A percentile compares a stretch with the other conserved stretches of the same genome.
Evolutionary conservation across 345 rosid species (phyloP).

Genomic region (Nephelium lappaceum): DNA sequence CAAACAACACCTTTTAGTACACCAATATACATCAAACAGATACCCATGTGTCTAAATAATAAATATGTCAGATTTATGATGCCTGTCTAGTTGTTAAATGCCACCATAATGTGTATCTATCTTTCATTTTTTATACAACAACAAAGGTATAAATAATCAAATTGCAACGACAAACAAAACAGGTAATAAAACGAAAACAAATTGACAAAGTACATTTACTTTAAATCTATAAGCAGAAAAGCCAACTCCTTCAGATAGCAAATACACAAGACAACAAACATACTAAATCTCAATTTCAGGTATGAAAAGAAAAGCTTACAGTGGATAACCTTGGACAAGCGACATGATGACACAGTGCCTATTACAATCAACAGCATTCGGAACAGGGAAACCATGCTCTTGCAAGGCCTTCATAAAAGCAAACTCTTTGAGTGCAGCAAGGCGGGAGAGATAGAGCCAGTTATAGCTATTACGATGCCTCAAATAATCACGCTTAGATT

Average conservation of each 20-base stretch:
- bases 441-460: constrained; percentile 90
- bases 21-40: background rate
- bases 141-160: background rate
- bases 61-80: background rate
- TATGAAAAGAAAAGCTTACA: constrained; percentile 50
- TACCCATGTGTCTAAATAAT: background rate
- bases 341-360: constrained; percentile 97
- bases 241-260: background rate
- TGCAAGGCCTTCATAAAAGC: constrained; percentile 96
- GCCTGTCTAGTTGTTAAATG: background rate
- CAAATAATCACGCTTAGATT: constrained; percentile 94
- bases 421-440: constrained; percentile 94
- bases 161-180: background rate
- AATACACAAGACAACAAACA: background rate
- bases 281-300: background rate
- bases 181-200: no score
- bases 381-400: constrained; percentile 90
- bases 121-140: constrained; percentile 7
- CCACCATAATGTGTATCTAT: background rate
- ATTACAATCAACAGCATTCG: constrained; percentile 87
- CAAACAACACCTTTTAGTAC: background rate
- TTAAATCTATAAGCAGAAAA: background rate
- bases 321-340: constrained; percentile 85
- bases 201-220: background rate
- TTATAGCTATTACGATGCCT: constrained; percentile 83